Conservation (phyloP, 169 alveolate genomes). For the Plasmodium ovale region DNA sequence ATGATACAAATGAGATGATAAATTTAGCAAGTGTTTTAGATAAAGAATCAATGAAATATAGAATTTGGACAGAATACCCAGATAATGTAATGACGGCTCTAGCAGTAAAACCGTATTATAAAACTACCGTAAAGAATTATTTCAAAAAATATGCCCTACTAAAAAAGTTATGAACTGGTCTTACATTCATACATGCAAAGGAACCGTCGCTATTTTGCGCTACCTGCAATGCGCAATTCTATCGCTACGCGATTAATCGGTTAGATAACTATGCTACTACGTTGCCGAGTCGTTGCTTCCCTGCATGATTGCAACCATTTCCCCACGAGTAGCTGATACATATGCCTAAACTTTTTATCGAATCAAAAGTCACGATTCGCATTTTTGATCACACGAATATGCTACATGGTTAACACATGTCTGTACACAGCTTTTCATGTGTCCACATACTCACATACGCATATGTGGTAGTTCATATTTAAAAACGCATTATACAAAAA, state of each 20-base stretch:
- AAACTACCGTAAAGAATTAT: constrained; percentile 69
- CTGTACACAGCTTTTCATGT: neutral
- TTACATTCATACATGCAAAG: no score
- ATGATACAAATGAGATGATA: constrained; percentile 54
- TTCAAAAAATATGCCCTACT: constrained; percentile 76
- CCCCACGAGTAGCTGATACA: neutral
- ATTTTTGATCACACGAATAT: neutral
- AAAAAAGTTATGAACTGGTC: constrained; percentile 29
- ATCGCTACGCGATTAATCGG: no score
- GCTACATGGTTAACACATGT: neutral
- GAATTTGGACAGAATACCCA: constrained; percentile 79
- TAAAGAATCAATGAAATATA: constrained; percentile 49
- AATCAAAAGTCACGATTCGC: neutral
- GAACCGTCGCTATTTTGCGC: neutral
- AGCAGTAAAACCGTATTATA: constrained; percentile 78
- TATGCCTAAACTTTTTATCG: neutral
- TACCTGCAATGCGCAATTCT: neutral
- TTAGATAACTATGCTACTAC: no score
- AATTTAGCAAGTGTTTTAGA: constrained; percentile 66
- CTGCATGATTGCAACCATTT: no score
- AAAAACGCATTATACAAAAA: neutral
- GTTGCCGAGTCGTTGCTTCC: no score
- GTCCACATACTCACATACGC: neutral
- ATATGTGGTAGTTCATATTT: neutral
- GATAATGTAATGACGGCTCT: constrained; percentile 78